A percentile compares a stretch with the other conserved stretches of the same genome.
These are phyloP conservation scores for Hymenoscyphus fructigenus DNA, from an alignment of 2,329 filamentous ascomycete species.

Conservation along the genomic window DNA sequence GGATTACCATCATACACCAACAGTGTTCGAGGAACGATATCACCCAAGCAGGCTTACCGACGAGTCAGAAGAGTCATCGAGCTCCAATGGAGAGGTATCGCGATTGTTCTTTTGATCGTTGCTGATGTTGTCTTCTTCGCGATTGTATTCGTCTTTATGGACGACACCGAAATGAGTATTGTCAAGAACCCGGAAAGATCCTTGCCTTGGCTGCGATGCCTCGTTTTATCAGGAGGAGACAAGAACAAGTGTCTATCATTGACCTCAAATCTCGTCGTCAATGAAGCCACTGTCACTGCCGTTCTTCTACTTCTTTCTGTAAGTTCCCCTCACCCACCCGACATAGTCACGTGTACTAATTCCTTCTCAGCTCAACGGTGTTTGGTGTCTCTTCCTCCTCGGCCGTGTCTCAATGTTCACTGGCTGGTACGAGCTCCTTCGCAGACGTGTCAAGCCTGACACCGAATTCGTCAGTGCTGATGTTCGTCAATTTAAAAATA, in stretches of 20 bases:
- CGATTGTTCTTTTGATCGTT: conserved; percentile 85
- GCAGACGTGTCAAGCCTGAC: conserved; percentile 49
- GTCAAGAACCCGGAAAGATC: conserved; percentile 46
- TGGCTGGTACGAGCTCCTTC: conserved; percentile 74
- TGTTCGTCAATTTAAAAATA: conserved; percentile 59
- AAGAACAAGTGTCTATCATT: conserved; percentile 65
- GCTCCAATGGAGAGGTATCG: conserved; percentile 92
- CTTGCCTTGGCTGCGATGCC: conserved; percentile 68
- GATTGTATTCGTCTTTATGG: conserved; percentile 84
- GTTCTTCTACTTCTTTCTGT: conserved; percentile 81
- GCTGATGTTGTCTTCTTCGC: conserved; percentile 93
- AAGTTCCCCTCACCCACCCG: conserved; percentile 39
- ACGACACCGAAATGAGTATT: conserved; percentile 53
- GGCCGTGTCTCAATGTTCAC: conserved; percentile 80
- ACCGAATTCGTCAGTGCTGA: conserved; percentile 90
- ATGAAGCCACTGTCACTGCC: conserved; percentile 73
- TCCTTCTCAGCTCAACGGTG: conserved; percentile 65
- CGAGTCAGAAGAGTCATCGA: conserved; percentile 82
- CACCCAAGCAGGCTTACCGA: conserved; percentile 83
- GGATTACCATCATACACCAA: conserved; percentile 72
- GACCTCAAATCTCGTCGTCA: conserved; percentile 64
- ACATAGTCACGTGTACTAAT: background rate
- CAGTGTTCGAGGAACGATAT: conserved; percentile 67
- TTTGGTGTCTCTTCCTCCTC: conserved; percentile 82
- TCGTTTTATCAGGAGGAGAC: conserved; percentile 57